These are phyloP conservation scores for Lentinula sp. DNA, from an alignment of 768 basidiomycete genomes.

Conservation along the genomic window DNA sequence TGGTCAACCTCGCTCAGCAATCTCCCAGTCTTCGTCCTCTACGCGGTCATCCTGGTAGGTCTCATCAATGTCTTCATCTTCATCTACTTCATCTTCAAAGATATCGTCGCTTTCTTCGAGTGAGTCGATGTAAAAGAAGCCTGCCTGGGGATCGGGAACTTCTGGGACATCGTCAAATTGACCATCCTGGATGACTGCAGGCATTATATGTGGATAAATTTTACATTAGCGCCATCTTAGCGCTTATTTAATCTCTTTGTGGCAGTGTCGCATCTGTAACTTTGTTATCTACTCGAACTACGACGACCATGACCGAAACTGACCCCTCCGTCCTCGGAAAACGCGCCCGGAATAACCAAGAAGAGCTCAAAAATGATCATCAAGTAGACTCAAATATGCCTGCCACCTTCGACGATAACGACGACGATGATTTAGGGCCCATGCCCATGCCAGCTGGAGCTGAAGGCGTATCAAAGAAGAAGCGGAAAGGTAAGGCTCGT, in stretches of 20 bases:
- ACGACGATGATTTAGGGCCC: slow-evolving; percentile 80
- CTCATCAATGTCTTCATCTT: slow-evolving; percentile 38
- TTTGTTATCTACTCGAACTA: background rate
- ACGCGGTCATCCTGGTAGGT: slow-evolving; percentile 49
- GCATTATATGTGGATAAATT: slow-evolving; percentile 11
- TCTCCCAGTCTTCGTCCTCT: slow-evolving; percentile 88
- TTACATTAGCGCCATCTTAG: background rate
- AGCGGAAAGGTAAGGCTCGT: slow-evolving; percentile 65
- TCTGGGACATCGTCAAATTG: slow-evolving; percentile 62
- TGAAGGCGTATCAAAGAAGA: slow-evolving; percentile 53
- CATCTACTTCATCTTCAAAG: slow-evolving; percentile 32
- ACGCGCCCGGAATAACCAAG: slow-evolving; percentile 27
- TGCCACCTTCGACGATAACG: slow-evolving; percentile 36
- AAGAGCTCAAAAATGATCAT: slow-evolving; percentile 8
- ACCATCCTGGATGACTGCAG: slow-evolving; percentile 32
- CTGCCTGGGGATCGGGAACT: slow-evolving; percentile 18
- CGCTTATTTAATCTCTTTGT: slow-evolving; percentile 5
- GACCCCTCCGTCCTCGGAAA: slow-evolving; percentile 39
- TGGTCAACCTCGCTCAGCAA: slow-evolving; percentile 68
- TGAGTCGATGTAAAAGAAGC: slow-evolving; percentile 38
- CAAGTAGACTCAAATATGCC: background rate
- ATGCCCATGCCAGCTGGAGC: slow-evolving; percentile 71
- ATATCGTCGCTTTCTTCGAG: slow-evolving; percentile 20
- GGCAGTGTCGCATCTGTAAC: background rate
- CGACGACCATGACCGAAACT: slow-evolving; percentile 25